phyloP scores from a whole-genome alignment of 306 rosid species.

The Macrotyloma uniflorum region DNA sequence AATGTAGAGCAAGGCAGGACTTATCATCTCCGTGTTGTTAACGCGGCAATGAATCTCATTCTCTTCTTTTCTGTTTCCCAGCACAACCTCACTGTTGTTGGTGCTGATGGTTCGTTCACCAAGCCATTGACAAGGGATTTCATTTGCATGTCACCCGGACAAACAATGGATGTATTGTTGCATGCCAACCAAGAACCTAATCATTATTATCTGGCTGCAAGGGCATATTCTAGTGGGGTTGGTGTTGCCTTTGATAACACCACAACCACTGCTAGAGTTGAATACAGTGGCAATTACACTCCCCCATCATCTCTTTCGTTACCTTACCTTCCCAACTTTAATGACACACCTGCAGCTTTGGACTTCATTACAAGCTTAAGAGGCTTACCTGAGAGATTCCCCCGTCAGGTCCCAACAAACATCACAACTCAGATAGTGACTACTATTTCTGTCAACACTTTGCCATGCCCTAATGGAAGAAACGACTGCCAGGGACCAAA shows the following conservation, averaged over 20 bases:
- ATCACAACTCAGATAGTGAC: constrained; percentile 38
- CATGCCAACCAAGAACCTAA: constrained; percentile 47
- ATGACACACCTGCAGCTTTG: constrained; percentile 42
- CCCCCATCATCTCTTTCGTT: constrained; percentile 24
- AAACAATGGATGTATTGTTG: constrained; percentile 55
- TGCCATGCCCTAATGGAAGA: constrained; percentile 39
- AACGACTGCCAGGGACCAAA: constrained; percentile 53
- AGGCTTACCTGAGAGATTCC: constrained; percentile 38
- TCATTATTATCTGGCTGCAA: constrained; percentile 54
- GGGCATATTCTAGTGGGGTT: constrained; percentile 37
- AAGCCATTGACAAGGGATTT: constrained; percentile 37
- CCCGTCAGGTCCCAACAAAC: constrained; percentile 41
- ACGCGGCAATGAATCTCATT: constrained; percentile 50
- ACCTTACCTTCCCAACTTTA: constrained; percentile 40
- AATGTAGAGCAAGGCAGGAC: constrained; percentile 51
- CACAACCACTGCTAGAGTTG: constrained; percentile 49
- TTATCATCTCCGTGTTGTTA: constrained; percentile 54
- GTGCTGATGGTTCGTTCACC: constrained; percentile 46
- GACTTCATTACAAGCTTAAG: constrained; percentile 41
- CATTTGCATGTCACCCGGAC: constrained; percentile 61
- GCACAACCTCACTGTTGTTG: constrained; percentile 55
- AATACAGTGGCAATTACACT: constrained; percentile 42
- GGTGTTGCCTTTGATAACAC: constrained; percentile 44
- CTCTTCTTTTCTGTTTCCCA: constrained; percentile 55
- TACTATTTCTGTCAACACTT: constrained; percentile 43